Evolutionary conservation across 2,329 filamentous ascomycete species (phyloP).

Genomic region (Fusarium sambucinum): DNA sequence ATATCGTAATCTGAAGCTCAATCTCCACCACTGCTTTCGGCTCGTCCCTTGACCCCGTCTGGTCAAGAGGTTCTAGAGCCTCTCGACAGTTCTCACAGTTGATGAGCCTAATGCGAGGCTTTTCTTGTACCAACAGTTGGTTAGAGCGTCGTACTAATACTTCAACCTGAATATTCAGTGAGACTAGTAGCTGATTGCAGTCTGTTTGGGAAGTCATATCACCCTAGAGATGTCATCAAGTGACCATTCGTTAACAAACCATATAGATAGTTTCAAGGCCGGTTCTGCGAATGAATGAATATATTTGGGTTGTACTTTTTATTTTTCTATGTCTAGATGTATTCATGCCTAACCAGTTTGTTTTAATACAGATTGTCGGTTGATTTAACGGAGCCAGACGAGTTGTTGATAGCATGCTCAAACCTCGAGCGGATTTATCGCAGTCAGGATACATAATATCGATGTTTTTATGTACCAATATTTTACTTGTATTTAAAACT

Average conservation of each 20-base stretch:
- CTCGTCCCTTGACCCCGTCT: constrained; percentile 31
- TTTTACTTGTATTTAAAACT: neutral
- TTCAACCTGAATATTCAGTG: no score
- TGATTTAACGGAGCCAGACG: neutral
- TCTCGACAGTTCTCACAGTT: neutral
- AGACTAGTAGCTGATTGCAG: no score
- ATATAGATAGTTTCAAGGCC: neutral
- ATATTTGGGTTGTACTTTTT: neutral
- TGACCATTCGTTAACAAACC: neutral
- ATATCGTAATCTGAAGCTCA: constrained; percentile 22
- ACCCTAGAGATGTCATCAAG: neutral
- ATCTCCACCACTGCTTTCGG: constrained; percentile 24
- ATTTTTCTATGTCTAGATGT: neutral
- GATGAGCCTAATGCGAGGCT: no score
- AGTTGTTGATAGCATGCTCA: neutral
- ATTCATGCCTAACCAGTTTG: neutral
- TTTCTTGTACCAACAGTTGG: constrained; percentile 43
- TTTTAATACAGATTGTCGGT: neutral
- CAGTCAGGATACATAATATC: neutral
- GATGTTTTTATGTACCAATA: neutral
- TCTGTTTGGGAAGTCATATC: neutral
- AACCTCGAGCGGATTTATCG: neutral
- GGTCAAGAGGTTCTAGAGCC: constrained; percentile 19
- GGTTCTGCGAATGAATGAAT: neutral
- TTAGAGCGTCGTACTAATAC: no score